These are phyloP conservation scores for Grifola frondosa DNA, from an alignment of 1,284 basidiomycete species.

Conservation along the genomic window DNA sequence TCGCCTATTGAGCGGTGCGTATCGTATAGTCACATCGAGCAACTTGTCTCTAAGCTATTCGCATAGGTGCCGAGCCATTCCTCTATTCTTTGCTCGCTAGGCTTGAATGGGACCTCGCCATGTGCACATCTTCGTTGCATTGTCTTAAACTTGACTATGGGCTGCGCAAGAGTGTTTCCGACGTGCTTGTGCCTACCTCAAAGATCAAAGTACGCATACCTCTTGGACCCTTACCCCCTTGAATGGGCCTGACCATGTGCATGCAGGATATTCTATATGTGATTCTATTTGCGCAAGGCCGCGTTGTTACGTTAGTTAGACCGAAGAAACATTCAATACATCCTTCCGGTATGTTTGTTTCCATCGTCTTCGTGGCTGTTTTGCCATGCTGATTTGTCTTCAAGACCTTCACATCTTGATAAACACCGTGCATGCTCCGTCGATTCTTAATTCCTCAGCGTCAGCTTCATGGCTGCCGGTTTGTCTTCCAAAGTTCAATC, in stretches of 20 bases:
- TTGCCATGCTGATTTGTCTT: slow-evolving; percentile 3
- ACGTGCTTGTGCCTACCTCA: slow-evolving; percentile 71
- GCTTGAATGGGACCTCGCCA: slow-evolving; percentile 78
- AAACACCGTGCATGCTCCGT: slow-evolving; percentile 74
- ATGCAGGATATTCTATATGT: slow-evolving; percentile 87
- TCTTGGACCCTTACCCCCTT: neutral
- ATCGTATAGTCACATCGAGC: neutral
- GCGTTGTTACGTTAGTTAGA: slow-evolving; percentile 85
- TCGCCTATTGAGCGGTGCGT: slow-evolving; percentile 75
- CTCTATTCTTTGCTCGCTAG: slow-evolving; percentile 68
- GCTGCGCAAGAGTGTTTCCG: slow-evolving; percentile 71
- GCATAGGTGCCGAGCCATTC: slow-evolving; percentile 78
- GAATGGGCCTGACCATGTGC: neutral
- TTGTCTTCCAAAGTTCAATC: slow-evolving; percentile 94
- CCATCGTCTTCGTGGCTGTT: neutral
- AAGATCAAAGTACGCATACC: slow-evolving; percentile 68
- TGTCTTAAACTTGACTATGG: slow-evolving; percentile 74
- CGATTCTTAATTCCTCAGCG: slow-evolving; percentile 69
- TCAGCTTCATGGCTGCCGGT: slow-evolving; percentile 92
- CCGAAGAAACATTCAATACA: slow-evolving; percentile 95
- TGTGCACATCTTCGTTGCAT: slow-evolving; percentile 78
- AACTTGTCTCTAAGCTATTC: neutral
- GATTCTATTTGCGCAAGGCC: slow-evolving; percentile 75
- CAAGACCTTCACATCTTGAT: slow-evolving; percentile 85
- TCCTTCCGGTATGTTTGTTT: slow-evolving; percentile 68